These are phyloP conservation scores for Solanum rostratum DNA, from an alignment of 257 asterid genomes.

Conservation along the genomic window DNA sequence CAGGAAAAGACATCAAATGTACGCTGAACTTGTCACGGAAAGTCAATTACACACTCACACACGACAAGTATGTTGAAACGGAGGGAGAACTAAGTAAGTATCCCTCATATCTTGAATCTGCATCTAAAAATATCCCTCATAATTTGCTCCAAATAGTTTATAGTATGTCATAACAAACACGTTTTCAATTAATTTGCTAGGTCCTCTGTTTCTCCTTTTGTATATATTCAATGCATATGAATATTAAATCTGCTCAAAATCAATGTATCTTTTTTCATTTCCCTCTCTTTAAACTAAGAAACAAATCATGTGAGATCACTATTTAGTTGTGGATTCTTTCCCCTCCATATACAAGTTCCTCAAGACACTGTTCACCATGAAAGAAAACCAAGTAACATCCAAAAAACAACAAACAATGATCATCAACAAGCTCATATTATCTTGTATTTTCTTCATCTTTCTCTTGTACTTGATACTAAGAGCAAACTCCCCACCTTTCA, in stretches of 20 bases:
- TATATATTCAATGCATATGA: not conserved
- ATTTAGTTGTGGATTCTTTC: not conserved
- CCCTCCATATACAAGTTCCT: not conserved
- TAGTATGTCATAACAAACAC: not conserved
- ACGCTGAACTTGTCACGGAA: too few relatives aligned
- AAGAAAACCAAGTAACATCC: not conserved
- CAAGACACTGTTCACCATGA: not conserved
- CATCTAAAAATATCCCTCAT: not conserved
- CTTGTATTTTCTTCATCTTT: not conserved
- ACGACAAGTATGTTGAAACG: not conserved
- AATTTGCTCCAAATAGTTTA: not conserved
- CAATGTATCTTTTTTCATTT: not conserved
- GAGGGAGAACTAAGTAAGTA: not conserved
- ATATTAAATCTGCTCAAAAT: not conserved
- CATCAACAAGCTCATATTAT: conserved; percentile 1
- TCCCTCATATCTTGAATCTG: not conserved
- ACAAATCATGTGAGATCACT: not conserved
- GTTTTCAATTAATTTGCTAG: not conserved
- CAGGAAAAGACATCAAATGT: too few relatives aligned
- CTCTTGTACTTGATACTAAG: not conserved
- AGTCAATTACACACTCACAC: too few relatives aligned
- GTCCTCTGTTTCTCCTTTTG: not conserved
- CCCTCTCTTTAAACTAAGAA: not conserved
- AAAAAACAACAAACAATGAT: conserved; percentile 1
- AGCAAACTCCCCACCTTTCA: not conserved